These are phyloP conservation scores for Rubus idaeus DNA, from an alignment of 306 rosid species.

Conservation along the genomic window DNA sequence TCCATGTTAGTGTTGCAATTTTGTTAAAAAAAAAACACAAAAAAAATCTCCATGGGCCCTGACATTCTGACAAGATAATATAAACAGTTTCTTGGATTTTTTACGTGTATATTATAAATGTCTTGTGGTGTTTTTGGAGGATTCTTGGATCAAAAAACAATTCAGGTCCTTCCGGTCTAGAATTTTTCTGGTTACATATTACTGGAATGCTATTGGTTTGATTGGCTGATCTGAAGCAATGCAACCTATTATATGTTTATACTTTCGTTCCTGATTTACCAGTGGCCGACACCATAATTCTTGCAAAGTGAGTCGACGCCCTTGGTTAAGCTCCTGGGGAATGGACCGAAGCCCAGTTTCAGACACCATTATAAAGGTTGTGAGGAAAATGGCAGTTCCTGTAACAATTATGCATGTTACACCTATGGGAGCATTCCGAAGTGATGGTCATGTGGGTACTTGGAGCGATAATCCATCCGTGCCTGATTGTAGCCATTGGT, in stretches of 20 bases:
- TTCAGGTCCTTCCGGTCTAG: background rate
- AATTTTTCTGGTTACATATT: background rate
- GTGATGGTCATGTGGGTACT: conserved; percentile 80
- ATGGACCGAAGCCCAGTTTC: conserved; percentile 58
- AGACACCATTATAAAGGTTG: conserved; percentile 53
- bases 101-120: background rate
- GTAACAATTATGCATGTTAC: conserved; percentile 62
- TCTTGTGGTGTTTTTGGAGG: background rate
- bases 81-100: background rate
- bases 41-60: background rate
- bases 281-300: conserved; percentile 53
- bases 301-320: conserved; percentile 67
- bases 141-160: background rate
- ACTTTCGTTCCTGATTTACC: conserved; percentile 14
- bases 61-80: no score
- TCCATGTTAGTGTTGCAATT: background rate
- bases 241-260: background rate
- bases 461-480: conserved; percentile 82
- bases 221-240: background rate
- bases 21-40: background rate
- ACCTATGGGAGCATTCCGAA: conserved; percentile 69
- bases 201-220: background rate
- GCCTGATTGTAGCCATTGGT: conserved; percentile 97
- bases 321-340: conserved; percentile 58
- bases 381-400: conserved; percentile 50